Base-by-base conservation (phyloP, 208 protist genomes). In the Trypanosoma boissoni region DNA sequence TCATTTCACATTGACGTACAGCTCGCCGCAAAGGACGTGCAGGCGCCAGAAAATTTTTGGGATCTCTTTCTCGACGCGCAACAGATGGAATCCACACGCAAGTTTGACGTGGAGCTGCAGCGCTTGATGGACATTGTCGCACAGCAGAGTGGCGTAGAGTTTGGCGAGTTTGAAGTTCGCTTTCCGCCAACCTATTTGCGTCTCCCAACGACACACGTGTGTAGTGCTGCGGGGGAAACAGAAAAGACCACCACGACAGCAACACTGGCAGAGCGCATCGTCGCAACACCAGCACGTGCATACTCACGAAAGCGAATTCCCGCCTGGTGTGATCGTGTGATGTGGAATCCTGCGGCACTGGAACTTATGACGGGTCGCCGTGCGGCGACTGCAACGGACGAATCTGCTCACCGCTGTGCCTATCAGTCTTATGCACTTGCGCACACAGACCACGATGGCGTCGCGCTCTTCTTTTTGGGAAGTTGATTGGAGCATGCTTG, bases 321-420 rank as follows among this genome's bases (percentile, higher is more conserved):
- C 6, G 87, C 87, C 21, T 94, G 87, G 87, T 94, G 87, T 55
- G 87, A 94, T 56, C 77, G 87, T n/a, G 68, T 94, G 16, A 42
- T 86, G 2, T 91, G 87, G 59, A 94, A 89, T 48, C 72, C 84
- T 18, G 69, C 87, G 4, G 83, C 70, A 1, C 65, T 90, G 29
- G 83, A 89, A 56, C 64, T 82, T 44, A 71, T 90, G 46, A 58
- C 72, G 6, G 78, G 80, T 5, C 46, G 43, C 2, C 64, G 64
- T 10, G 29, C 56, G 23, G 32, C 72, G 32, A 68, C 20, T 12
- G 12, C 34, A 6, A 39, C 12, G 34, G 1, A 20, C 43, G 23
- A 29, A 44, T 10, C 31, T 26, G 21, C 10, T 24, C 16, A 12
- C 48, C 8, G 3, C 18, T 58, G 32, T 45, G 59, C 20, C 14